Base-by-base conservation (phyloP, 2,329 filamentous ascomycete species). In the Thielaviopsis punctulata region DNA sequence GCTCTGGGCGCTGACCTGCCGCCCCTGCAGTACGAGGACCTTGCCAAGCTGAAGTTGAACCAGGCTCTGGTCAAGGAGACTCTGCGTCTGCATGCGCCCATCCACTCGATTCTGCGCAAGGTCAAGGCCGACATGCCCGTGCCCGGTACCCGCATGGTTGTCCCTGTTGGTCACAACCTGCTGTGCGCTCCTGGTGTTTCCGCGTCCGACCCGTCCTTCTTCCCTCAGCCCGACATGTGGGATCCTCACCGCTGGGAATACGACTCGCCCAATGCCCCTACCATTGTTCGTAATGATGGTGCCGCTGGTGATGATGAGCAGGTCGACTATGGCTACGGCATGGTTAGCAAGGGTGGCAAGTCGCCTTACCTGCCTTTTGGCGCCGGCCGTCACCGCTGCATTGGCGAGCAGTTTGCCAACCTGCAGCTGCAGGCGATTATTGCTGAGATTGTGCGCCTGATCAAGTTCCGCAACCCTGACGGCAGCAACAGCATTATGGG, bases 401-500 rank as follows among this genome's bases (percentile, higher is more conserved):
- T 96, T 62, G 90, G 90, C 58, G 90, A 96, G 73, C 87, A 95
- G 62, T 96, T 95, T 65, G 90, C 90, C 59, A 94, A 93, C 64
- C 75, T 93, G 54, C 90, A 96, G 69, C 73, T 96, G 57, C 83
- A 89, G 64, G 88, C 86, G 45, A 93, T 96, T 58, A 71, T 82
- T 12, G 86, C 82, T 49, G 80, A 80, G 54, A 69, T 89, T 58
- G 84, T 94, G 41, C 76, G 87, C 48, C 65, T 79, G 51, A 86
- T 95, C 71, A 90, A 86, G 70, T 78, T 95, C 64, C 73, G 75
- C 62, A 93, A 87, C 60, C 65, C 80, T 2, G 79, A 84, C 59
- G 83, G 84, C n/a, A 77, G 75, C 63, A 70, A 78, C 62, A 75
- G 74, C 30, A 73, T 92, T 36, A 75, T 84, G 45, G 82, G 70